phyloP scores from a whole-genome alignment of 345 rosid species.

The Clausena lansium region DNA sequence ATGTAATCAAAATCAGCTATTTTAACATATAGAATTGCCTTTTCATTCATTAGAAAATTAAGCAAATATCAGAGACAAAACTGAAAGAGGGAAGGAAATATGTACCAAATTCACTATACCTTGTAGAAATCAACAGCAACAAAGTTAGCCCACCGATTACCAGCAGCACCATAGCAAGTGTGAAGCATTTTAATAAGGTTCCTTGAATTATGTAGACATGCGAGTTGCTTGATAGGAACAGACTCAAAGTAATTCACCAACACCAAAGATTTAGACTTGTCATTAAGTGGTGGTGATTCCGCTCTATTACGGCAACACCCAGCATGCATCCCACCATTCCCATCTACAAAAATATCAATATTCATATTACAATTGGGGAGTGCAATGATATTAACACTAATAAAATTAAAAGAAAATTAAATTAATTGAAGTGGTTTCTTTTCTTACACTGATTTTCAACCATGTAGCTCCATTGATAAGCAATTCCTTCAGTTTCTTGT shows the following conservation, averaged over 20 bases:
- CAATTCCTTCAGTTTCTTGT: constrained; percentile 59
- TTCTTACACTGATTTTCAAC: constrained; percentile 68
- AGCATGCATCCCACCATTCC: constrained; percentile 52
- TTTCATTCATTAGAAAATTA: too few species aligned
- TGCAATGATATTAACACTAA: too few species aligned
- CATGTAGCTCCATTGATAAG: constrained; percentile 82
- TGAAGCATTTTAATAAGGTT: constrained; percentile 43
- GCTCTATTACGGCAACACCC: constrained; percentile 55
- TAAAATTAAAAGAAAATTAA: neutral
- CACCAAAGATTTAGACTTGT: constrained; percentile 52
- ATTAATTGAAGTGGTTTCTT: neutral
- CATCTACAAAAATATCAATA: constrained; percentile 39
- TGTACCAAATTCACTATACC: constrained; percentile 16
- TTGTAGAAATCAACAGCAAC: constrained; percentile 59
- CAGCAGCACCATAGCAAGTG: constrained; percentile 49
- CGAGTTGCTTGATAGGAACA: constrained; percentile 21
- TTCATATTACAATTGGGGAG: neutral
- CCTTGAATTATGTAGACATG: constrained; percentile 49
- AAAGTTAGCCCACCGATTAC: constrained; percentile 63
- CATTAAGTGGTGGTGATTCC: constrained; percentile 45
- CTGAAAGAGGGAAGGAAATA: too few species aligned
- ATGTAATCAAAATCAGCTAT: too few species aligned
- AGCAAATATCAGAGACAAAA: too few species aligned
- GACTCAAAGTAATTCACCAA: constrained; percentile 41
- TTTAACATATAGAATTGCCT: too few species aligned